Percentiles rank a stretch among this genome's conserved stretches.
Evolutionary conservation across 352 stramenopile genomes (phyloP).

Genomic region (Peronospora tabacina): DNA sequence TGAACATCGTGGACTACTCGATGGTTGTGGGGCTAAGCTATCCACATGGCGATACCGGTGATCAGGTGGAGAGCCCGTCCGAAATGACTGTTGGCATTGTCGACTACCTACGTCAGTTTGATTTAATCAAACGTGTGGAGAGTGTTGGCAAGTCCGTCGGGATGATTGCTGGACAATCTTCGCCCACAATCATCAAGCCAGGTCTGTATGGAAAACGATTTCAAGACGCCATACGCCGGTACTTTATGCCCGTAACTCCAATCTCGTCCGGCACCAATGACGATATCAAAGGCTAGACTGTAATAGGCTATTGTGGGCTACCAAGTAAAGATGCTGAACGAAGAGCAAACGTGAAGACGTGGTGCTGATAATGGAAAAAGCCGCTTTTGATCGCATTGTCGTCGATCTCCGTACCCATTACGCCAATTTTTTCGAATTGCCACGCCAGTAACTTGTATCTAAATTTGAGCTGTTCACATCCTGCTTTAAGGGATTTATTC

Average conservation of each 20-base stretch:
- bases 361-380: too few relatives aligned
- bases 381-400: too few relatives aligned
- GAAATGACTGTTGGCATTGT: slow-evolving; percentile 97
- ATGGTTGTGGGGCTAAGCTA: slow-evolving; percentile 91
- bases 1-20: slow-evolving; percentile 99
- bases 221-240: slow-evolving; percentile 90
- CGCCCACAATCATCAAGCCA: slow-evolving; percentile 97
- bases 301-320: background rate
- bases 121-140: slow-evolving; percentile 98
- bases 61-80: slow-evolving; percentile 27
- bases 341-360: background rate
- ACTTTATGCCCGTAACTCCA: slow-evolving; percentile 95
- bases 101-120: slow-evolving; percentile 98
- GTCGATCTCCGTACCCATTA: too few relatives aligned
- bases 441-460: too few relatives aligned
- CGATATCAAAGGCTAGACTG: slow-evolving; percentile 19
- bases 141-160: slow-evolving; percentile 95
- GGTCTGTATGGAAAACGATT: slow-evolving; percentile 94
- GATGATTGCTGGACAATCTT: slow-evolving; percentile 97
- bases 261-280: slow-evolving; percentile 48
- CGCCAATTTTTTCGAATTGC: too few relatives aligned
- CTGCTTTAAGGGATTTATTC: too few relatives aligned
- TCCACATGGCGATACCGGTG: slow-evolving; percentile 27
- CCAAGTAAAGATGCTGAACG: slow-evolving; percentile 9
- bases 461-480: too few relatives aligned